Evolutionary conservation across 2,329 filamentous ascomycete species (phyloP), one percentile per base, ranked within the genome.

Genomic region (Aspergillus sp.): DNA sequence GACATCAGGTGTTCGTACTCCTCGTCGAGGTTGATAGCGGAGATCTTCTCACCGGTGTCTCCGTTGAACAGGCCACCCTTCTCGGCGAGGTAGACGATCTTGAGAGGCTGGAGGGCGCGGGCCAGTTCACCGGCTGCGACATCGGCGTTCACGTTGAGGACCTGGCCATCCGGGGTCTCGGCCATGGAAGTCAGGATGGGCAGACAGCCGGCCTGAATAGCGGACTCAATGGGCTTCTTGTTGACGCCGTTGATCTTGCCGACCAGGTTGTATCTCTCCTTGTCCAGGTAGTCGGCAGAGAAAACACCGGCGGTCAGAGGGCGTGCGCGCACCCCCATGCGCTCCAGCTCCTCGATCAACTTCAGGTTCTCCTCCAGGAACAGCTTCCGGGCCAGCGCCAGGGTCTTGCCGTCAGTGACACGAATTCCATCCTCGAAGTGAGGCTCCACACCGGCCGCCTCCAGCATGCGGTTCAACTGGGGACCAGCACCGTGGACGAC

Each of bases 31-130:
- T 97, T 97, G 76, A 97, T 97, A 54, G 88, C 89, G 5, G 93
- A 96, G 67, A 97, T 97, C 78, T 96, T 96, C 78, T 93, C 88
- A 54, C 88, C 88, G n/a, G 87, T 89, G 58, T 96, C 89, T 54
- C 91, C 92, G 69, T 97, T 91, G 76, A 96, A 96, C 31, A 99
- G 78, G 6, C 93, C 94, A 46, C 94, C 94, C 81, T 97, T 97
- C 78, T 99, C 94, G 4, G 91, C 95, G n/a, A 97, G 81, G 71
- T 97, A 99, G 55, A 99, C 92, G 56, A 97, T 93, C 84, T 99
- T 99, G 65, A 97, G 78, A 21, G 94, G 94, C 74, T 97, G 87
- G 49, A 99, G 79, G 52, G 89, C 85, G 55, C 90, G 87, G 20
- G 94, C 93, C 56, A 99, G 81, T 76, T 97, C 93, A 59, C 92